Evolutionary conservation across 1,139 yeast species (phyloP), one percentile per base, ranked within the genome.

Genomic region (Lodderomyces margitis): DNA sequence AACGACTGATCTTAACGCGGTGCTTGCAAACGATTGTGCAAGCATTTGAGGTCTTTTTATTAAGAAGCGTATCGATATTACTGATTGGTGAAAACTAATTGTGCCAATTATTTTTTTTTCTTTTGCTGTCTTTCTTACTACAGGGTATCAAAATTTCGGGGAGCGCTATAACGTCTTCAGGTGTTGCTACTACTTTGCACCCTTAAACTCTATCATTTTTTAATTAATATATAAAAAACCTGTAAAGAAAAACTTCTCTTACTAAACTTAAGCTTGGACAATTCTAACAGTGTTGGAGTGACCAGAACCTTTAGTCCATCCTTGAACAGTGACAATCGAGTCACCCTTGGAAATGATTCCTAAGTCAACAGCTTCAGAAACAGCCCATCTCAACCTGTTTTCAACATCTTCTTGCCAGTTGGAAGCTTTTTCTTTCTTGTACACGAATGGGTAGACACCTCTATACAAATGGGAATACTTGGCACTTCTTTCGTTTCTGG

Each of bases 291-390:
- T 92, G 85, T 92, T 92, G 63, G 98, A 87, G 81, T 92, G 96
- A 65, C 98, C 99, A 53, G 91, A 79, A 74, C 98, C 98, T 68
- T 94, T 87, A 63, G 96, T 87, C 95, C 96, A 92, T 68, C 98
- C 98, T 80, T 92, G 98, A 65, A 92, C 86, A 62, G 96, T 87
- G 56, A 92, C 89, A 59, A 89, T 86, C 47, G 87, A 76, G 68
- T 89, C 97, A 68, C 96, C 96, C 70, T 81, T 81, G 60, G 74
- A 71, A 66, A 92, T 75, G 68, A 92, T 82, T 55, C 95, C 96
- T 60, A 91, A 80, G 53, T 80, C 84, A 62, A 84, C 78, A 56
- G 96, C 97, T 75, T 86, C 91, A 55, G 83, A 77, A 68, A 92
- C 86, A 66, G 96, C 98, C 84, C 87, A 86, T 72, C 87, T 80